These are phyloP conservation scores for Perkinsus olseni DNA, from an alignment of 169 alveolate species.

Conservation along the genomic window DNA sequence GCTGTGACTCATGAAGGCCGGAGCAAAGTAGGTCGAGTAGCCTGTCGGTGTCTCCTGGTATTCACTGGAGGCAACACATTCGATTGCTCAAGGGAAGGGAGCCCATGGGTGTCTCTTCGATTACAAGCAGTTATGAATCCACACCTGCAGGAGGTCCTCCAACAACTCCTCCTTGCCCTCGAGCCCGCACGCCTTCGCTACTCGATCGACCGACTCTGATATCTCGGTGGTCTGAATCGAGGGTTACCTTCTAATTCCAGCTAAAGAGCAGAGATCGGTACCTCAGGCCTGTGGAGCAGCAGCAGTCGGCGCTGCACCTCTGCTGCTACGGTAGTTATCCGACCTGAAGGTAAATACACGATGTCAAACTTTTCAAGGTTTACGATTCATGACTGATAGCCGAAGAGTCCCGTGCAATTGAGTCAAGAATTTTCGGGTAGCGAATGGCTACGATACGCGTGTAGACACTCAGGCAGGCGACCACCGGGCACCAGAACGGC, in stretches of 20 bases:
- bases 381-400: too few species aligned
- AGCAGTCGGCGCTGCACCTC: background rate
- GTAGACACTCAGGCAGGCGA: too few species aligned
- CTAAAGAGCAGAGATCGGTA: background rate
- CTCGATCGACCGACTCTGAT: background rate
- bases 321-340: background rate
- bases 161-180: background rate
- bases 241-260: background rate
- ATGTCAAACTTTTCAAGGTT: too few species aligned
- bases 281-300: background rate
- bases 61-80: background rate
- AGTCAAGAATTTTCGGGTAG: too few species aligned
- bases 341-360: background rate
- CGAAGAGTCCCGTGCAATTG: too few species aligned
- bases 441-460: too few species aligned
- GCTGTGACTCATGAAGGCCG: constrained; percentile 1
- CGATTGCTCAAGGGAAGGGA: background rate
- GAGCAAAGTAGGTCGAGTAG: background rate
- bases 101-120: background rate
- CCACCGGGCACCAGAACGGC: too few species aligned
- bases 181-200: background rate
- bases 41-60: background rate
- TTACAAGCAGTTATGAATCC: background rate
- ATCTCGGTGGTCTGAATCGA: background rate
- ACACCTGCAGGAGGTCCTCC: background rate